A percentile compares a stretch with the other conserved stretches of the same genome.
Evolutionary conservation across 1,284 basidiomycete species (phyloP).

Genomic region (Puccinia sorghi): DNA sequence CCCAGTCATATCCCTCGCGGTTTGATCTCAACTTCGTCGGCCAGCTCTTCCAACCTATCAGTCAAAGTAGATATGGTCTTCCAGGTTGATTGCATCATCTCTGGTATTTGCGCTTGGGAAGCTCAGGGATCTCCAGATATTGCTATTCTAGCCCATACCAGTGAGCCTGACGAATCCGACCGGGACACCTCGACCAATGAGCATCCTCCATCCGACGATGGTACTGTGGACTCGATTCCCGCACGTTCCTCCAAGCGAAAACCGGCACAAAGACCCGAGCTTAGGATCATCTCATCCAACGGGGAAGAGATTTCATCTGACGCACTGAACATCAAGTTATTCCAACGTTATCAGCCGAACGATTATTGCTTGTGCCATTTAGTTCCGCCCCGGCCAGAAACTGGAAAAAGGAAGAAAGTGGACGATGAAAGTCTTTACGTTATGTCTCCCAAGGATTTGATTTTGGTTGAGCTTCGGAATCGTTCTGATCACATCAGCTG

Average conservation of each 20-base stretch:
- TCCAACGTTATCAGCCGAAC: slow-evolving; percentile 83
- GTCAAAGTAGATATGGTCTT: slow-evolving; percentile 86
- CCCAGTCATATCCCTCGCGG: slow-evolving; percentile 14
- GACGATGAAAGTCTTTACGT: slow-evolving; percentile 67
- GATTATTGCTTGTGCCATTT: slow-evolving; percentile 72
- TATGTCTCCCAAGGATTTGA: slow-evolving; percentile 78
- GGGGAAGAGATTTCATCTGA: slow-evolving; percentile 90
- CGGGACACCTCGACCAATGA: slow-evolving; percentile 71
- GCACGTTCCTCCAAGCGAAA: slow-evolving; percentile 63
- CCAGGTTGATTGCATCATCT: slow-evolving; percentile 92
- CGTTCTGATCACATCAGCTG: slow-evolving; percentile 86
- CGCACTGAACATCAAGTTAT: slow-evolving; percentile 75
- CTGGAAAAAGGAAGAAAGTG: slow-evolving; percentile 41
- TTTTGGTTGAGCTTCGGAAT: slow-evolving; percentile 82
- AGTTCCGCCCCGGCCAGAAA: slow-evolving; percentile 4
- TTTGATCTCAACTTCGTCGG: slow-evolving; percentile 10
- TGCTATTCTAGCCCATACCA: slow-evolving; percentile 46
- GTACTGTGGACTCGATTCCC: slow-evolving; percentile 71
- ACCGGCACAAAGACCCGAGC: slow-evolving; percentile 67
- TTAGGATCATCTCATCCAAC: slow-evolving; percentile 81
- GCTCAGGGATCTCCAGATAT: slow-evolving; percentile 28
- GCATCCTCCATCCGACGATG: slow-evolving; percentile 60
- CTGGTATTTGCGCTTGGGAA: slow-evolving; percentile 74
- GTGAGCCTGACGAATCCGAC: slow-evolving; percentile 29
- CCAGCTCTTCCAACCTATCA: slow-evolving; percentile 51